phyloP scores from a whole-genome alignment of 164 flowering plant species.

The Echeveria elegans region DNA sequence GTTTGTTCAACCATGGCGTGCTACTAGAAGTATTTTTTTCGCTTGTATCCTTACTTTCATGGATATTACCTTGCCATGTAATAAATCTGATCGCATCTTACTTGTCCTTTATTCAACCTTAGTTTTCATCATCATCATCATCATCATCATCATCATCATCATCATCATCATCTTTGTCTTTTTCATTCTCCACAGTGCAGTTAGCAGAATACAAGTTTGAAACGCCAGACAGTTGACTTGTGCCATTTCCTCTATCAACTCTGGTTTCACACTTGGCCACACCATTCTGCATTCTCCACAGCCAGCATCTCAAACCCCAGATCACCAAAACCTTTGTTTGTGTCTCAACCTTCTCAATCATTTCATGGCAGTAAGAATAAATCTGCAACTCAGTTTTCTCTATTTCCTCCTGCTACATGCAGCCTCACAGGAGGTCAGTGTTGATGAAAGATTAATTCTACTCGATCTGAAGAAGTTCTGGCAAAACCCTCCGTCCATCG shows the following conservation, averaged over 20 bases:
- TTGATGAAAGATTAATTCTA: background rate
- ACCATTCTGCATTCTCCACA: background rate
- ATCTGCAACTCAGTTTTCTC: background rate
- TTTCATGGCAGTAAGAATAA: background rate
- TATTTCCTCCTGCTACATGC: background rate
- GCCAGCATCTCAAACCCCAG: background rate
- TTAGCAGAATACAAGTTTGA: background rate
- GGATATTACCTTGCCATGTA: background rate
- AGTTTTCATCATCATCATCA: background rate
- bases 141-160: background rate
- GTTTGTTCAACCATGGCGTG: background rate
- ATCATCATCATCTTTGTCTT: background rate
- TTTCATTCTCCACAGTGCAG: background rate
- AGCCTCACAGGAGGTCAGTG: background rate
- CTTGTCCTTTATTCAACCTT: background rate
- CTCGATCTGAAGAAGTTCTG: background rate
- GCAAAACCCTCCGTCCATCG: slow-evolving; percentile 1
- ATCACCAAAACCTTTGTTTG: background rate
- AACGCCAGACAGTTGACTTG: background rate
- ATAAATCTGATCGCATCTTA: background rate
- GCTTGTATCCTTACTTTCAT: background rate
- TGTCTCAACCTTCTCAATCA: background rate
- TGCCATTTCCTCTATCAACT: background rate
- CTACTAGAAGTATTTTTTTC: background rate
- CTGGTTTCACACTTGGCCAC: background rate